Conservation (phyloP, 768 basidiomycete genomes). For the Hygrocybe punicea region DNA sequence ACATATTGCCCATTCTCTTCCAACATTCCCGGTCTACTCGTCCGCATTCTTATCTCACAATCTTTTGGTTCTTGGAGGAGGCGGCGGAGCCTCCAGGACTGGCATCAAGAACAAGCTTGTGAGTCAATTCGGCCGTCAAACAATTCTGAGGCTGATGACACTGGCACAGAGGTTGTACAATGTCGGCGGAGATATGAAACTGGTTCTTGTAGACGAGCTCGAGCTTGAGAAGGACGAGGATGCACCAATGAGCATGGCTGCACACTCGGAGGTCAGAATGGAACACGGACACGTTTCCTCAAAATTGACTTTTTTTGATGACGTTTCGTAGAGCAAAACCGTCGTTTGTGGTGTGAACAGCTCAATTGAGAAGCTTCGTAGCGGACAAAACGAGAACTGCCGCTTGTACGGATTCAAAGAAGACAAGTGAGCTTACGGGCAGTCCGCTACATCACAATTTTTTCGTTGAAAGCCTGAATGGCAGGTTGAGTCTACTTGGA, state of each 20-base stretch:
- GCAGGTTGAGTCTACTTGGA: conserved; percentile 51
- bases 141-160: no score
- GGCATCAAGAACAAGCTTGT: conserved; percentile 96
- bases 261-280: conserved; percentile 54
- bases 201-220: conserved; percentile 62
- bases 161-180: conserved; percentile 63
- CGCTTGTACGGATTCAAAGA: conserved; percentile 61
- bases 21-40: conserved; percentile 86
- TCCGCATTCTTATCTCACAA: conserved; percentile 73
- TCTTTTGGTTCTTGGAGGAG: conserved; percentile 80
- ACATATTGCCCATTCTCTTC: conserved; percentile 74
- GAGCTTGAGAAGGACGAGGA: conserved; percentile 82
- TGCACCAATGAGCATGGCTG: conserved; percentile 94
- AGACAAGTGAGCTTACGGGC: conserved; percentile 46
- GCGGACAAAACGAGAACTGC: conserved; percentile 80
- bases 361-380: conserved; percentile 53
- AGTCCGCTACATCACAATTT: not conserved
- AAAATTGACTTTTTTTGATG: not conserved
- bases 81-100: conserved; percentile 78
- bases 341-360: conserved; percentile 90
- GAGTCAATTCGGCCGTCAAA: conserved; percentile 26
- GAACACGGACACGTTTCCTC: not conserved
- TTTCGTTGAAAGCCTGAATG: not conserved
- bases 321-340: conserved; percentile 38
- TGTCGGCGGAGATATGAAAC: conserved; percentile 48